Conservation (phyloP, 169 alveolate species). For the Plasmodium gallinaceum region DNA sequence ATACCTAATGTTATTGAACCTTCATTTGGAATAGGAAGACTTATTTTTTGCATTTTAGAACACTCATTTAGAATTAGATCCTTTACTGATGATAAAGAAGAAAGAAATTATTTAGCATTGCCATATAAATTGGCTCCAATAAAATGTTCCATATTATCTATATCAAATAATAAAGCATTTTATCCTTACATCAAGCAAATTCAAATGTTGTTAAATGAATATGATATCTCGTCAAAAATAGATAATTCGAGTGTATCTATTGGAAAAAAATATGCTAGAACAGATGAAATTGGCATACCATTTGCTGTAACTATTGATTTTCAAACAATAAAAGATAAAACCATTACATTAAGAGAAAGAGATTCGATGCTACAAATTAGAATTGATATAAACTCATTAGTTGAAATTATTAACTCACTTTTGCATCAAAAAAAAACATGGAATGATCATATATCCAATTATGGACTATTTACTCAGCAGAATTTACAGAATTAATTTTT, state of each 20-base stretch:
- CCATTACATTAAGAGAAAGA: constrained; percentile 97
- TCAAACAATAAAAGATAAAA: constrained; percentile 92
- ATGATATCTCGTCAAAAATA: constrained; percentile 92
- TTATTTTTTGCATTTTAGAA: constrained; percentile 95
- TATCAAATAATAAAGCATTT: constrained; percentile 90
- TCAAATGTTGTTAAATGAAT: constrained; percentile 61
- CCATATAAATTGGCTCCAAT: constrained; percentile 97
- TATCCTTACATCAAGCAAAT: constrained; percentile 83
- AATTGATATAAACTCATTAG: constrained; percentile 82
- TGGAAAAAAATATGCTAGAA: constrained; percentile 97
- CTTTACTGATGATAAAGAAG: constrained; percentile 84
- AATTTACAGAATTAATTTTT: constrained; percentile 12
- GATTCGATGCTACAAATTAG: constrained; percentile 96
- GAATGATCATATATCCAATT: constrained; percentile 79
- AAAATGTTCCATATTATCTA: constrained; percentile 95
- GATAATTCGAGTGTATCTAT: constrained; percentile 95
- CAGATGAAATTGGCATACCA: constrained; percentile 99
- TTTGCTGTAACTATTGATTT: constrained; percentile 98
- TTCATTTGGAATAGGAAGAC: constrained; percentile 98
- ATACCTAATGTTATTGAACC: constrained; percentile 98
- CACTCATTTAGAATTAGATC: constrained; percentile 95
- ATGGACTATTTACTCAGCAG: constrained; percentile 83
- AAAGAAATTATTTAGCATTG: constrained; percentile 93
- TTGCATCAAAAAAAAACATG: constrained; percentile 80
- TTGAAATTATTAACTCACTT: constrained; percentile 75